A percentile compares a stretch with the other conserved stretches of the same genome.
These are phyloP conservation scores for Apostasia ramifera DNA, from an alignment of 106 monocot species.

Conservation along the genomic window DNA sequence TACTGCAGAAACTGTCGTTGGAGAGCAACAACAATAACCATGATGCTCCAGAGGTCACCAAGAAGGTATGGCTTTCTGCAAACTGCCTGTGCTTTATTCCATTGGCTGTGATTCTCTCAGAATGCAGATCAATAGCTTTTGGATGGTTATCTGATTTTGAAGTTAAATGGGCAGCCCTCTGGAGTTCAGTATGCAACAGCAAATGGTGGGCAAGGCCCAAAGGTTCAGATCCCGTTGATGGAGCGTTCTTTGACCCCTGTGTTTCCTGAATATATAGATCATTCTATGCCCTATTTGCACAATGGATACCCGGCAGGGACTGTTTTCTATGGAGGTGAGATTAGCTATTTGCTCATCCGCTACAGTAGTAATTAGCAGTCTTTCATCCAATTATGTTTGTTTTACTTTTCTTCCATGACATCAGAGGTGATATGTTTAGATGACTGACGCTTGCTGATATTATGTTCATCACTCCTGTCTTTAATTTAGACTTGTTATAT, in stretches of 20 bases:
- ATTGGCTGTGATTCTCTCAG: not conserved
- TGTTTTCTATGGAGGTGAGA: constrained; percentile 49
- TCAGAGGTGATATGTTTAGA: too few species aligned
- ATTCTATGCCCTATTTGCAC: constrained; percentile 10
- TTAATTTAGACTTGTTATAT: too few species aligned
- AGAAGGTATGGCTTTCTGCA: constrained; percentile 26
- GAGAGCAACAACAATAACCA: constrained; percentile 42
- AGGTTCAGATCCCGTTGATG: constrained; percentile 4
- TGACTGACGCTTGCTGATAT: too few species aligned
- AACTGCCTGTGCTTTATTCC: not conserved
- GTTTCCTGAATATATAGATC: constrained; percentile 8
- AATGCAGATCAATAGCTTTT: not conserved
- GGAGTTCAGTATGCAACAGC: constrained; percentile 17
- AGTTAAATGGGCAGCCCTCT: constrained; percentile 15
- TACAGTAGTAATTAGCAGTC: too few species aligned
- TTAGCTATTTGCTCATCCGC: not conserved
- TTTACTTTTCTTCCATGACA: too few species aligned
- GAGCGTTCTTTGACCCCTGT: constrained; percentile 15
- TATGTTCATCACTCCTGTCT: too few species aligned
- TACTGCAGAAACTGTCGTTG: constrained; percentile 46
- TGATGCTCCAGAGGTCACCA: constrained; percentile 36
- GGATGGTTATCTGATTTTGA: not conserved
- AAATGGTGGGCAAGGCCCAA: constrained; percentile 12
- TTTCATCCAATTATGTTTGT: too few species aligned
- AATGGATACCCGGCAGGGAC: constrained; percentile 39